These are phyloP conservation scores for Actinomucor elegans DNA, from an alignment of 371 early-diverging fungal species.

Conservation along the genomic window DNA sequence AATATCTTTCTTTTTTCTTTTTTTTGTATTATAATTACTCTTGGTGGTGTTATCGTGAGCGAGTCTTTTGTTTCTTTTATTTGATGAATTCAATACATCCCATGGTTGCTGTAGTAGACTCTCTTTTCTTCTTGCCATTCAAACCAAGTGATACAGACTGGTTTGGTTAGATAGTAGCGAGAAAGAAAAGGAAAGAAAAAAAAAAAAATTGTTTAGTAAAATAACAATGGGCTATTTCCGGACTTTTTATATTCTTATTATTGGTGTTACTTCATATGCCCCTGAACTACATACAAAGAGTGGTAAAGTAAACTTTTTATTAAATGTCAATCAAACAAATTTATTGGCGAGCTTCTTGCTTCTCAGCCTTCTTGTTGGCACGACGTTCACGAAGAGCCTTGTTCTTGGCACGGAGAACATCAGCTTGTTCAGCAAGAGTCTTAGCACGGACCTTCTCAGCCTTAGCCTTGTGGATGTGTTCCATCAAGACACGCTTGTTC, in stretches of 20 bases:
- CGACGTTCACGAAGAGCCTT: constrained; percentile 97
- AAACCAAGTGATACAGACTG: background rate
- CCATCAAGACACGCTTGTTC: constrained; percentile 99
- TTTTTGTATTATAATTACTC: background rate
- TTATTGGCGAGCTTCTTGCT: constrained; percentile 15
- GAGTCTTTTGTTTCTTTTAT: background rate
- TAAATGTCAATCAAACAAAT: too few species aligned
- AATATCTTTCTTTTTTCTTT: background rate
- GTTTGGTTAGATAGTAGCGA: background rate
- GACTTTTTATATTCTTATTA: constrained; percentile 9
- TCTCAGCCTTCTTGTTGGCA: constrained; percentile 84
- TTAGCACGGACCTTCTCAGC: constrained; percentile 97
- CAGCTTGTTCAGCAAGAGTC: constrained; percentile 96
- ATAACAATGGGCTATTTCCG: constrained; percentile 15
- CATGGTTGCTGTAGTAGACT: constrained; percentile 11
- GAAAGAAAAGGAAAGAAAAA: background rate
- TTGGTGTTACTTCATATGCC: constrained; percentile 9
- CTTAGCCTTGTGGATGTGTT: constrained; percentile 99
- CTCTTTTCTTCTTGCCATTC: constrained; percentile 18
- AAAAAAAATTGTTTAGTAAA: background rate
- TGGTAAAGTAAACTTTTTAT: too few species aligned
- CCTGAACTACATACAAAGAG: background rate
- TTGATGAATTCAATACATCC: constrained; percentile 9
- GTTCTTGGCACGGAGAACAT: constrained; percentile 96
- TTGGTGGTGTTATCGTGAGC: background rate